Conservation (phyloP, 2,329 filamentous ascomycete species). For the Didymella arachidicola region DNA sequence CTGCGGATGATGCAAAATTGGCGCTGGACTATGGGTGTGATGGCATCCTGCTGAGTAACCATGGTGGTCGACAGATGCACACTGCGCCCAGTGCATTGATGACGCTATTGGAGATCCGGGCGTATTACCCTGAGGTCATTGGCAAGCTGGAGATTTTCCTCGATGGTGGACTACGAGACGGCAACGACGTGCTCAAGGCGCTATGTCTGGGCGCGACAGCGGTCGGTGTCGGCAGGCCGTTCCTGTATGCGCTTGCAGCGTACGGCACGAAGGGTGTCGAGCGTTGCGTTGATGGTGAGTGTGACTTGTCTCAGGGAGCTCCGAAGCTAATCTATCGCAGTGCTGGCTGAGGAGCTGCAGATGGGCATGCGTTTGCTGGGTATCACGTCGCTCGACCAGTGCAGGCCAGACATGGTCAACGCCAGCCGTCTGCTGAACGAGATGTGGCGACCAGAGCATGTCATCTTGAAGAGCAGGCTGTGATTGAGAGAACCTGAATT, state of each 20-base stretch:
- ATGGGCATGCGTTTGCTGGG: slow-evolving; percentile 73
- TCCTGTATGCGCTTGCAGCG: slow-evolving; percentile 50
- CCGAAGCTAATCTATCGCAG: slow-evolving; percentile 30
- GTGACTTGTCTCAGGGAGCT: neutral
- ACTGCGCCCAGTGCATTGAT: slow-evolving; percentile 49
- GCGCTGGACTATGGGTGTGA: slow-evolving; percentile 56
- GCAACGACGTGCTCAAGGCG: slow-evolving; percentile 51
- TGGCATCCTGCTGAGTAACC: slow-evolving; percentile 61
- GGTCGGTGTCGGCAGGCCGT: slow-evolving; percentile 50
- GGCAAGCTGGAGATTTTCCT: slow-evolving; percentile 49
- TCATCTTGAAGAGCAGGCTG: slow-evolving; percentile 35
- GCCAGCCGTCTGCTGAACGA: slow-evolving; percentile 45
- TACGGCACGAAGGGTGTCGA: slow-evolving; percentile 50
- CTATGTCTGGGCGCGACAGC: slow-evolving; percentile 51
- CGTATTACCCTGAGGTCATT: slow-evolving; percentile 48
- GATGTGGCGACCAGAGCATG: slow-evolving; percentile 45
- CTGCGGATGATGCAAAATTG: slow-evolving; percentile 55
- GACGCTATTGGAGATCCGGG: slow-evolving; percentile 50
- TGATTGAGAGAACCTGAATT: slow-evolving; percentile 12
- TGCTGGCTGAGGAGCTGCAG: slow-evolving; percentile 66
- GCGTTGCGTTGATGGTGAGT: slow-evolving; percentile 49
- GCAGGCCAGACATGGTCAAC: slow-evolving; percentile 69
- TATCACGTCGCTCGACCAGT: slow-evolving; percentile 66
- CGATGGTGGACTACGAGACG: slow-evolving; percentile 50
- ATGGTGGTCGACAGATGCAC: slow-evolving; percentile 63